Base-by-base conservation (phyloP, 768 basidiomycete species). In the Auriculariales sp. region DNA sequence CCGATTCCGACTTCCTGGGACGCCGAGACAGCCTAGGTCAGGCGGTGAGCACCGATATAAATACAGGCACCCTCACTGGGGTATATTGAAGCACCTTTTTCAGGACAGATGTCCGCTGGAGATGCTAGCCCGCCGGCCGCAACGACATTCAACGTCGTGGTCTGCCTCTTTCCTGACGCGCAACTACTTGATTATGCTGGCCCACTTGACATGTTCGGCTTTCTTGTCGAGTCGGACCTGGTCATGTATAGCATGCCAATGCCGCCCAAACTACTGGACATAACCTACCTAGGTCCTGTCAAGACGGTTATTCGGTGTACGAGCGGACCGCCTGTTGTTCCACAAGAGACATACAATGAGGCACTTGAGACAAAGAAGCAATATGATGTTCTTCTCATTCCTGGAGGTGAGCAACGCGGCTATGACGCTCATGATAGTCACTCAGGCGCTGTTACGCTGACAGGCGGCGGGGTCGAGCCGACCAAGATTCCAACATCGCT, bases 111-210 rank as follows among this genome's bases (percentile, higher is more conserved):
- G n/a, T n/a, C n/a, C n/a, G n/a, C n/a, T n/a, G n/a, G n/a, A n/a
- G n/a, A n/a, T n/a, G n/a, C n/a, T n/a, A n/a, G n/a, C n/a, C n/a
- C n/a, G n/a, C n/a, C n/a, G n/a, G n/a, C n/a, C n/a, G n/a, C n/a
- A n/a, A n/a, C n/a, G n/a, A n/a, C n/a, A n/a, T 22, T 36, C 5
- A 36, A 36, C 10, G 5, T 36, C 35, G 35, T 22, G 10, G 35
- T 44, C 9, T 44, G 39, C 22, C 17, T 44, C 22, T 44, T 44
- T 25, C 12, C 22, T 24, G 39, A 25, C 39, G 39, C 27, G 39
- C 39, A 44, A 19, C 39, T 44, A 25, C 56, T 61, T 19, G 66
- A 67, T 50, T 67, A 59, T 52, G 58, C 61, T 52, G 64, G 64
- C 5, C 59, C 66, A 17, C 52, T 66, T 24, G 64, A 66, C 49